These are phyloP conservation scores for Kodamaea jinghongensis DNA, from an alignment of 805 yeast genomes.

Conservation along the genomic window DNA sequence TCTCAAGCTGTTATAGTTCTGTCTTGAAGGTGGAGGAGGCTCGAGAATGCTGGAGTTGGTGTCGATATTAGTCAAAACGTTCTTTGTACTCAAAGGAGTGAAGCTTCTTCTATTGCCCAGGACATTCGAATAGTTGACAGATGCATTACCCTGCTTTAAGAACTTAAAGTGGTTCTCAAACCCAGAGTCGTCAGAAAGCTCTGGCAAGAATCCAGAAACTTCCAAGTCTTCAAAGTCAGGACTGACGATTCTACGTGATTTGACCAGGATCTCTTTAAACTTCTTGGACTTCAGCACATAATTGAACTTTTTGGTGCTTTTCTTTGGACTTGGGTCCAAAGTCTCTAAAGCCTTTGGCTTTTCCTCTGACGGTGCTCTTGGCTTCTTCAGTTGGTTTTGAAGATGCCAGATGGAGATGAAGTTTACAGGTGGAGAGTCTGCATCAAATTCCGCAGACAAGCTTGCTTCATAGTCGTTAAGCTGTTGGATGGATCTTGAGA, in stretches of 20 bases:
- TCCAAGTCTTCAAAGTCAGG: slow-evolving; percentile 42
- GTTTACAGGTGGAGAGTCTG: slow-evolving; percentile 24
- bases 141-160: slow-evolving; percentile 20
- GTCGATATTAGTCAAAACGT: slow-evolving; percentile 26
- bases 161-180: slow-evolving; percentile 43
- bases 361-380: neutral
- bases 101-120: slow-evolving; percentile 20
- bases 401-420: slow-evolving; percentile 44
- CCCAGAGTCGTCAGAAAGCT: slow-evolving; percentile 47
- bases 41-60: slow-evolving; percentile 15
- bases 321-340: neutral
- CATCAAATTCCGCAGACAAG: slow-evolving; percentile 42
- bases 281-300: slow-evolving; percentile 25
- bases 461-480: slow-evolving; percentile 35
- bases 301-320: slow-evolving; percentile 10
- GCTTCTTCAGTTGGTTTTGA: slow-evolving; percentile 17
- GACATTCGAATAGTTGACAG: slow-evolving; percentile 15
- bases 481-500: slow-evolving; percentile 20
- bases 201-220: slow-evolving; percentile 44
- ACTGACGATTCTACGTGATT: slow-evolving; percentile 41
- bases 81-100: slow-evolving; percentile 28
- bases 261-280: slow-evolving; percentile 41
- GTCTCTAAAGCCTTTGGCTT: neutral
- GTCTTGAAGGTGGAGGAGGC: slow-evolving; percentile 13
- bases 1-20: slow-evolving; percentile 5